Conservation (phyloP, 768 basidiomycete species). For the Imleria badia region DNA sequence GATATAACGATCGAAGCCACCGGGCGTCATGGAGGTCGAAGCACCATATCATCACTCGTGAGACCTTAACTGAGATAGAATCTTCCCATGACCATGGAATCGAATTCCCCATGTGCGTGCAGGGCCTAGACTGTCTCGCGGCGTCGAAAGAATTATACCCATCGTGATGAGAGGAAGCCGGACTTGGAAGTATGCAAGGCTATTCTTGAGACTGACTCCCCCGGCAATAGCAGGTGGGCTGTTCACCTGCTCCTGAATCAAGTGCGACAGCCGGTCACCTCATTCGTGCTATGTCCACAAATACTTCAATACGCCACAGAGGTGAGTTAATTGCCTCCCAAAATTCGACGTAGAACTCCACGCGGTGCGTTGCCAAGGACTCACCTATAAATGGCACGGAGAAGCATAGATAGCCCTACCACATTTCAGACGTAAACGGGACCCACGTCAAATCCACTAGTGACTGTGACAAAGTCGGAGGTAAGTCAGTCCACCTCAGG, state of each 20-base stretch:
- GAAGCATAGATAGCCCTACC: neutral
- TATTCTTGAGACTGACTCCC: neutral
- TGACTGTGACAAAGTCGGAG: neutral
- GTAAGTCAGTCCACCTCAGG: neutral
- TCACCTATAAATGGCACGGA: conserved; percentile 3
- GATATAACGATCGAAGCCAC: conserved; percentile 1
- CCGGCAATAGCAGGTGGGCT: neutral
- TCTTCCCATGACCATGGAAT: neutral
- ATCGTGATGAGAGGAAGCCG: neutral
- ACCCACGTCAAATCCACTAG: neutral
- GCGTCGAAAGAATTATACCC: neutral
- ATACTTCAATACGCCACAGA: neutral
- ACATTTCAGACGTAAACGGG: neutral
- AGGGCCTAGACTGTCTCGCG: neutral
- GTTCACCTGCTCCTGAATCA: neutral
- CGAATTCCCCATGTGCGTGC: neutral
- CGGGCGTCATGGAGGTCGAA: neutral
- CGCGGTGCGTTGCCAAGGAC: neutral
- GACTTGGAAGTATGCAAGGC: neutral
- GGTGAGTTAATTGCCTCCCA: neutral
- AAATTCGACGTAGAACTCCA: neutral
- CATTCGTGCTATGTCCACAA: neutral
- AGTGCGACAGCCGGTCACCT: too few species aligned
- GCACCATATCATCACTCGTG: neutral
- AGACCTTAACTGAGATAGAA: neutral